These are phyloP conservation scores for Epichloe sibirici DNA, from an alignment of 2,329 filamentous ascomycete species.

Conservation along the genomic window DNA sequence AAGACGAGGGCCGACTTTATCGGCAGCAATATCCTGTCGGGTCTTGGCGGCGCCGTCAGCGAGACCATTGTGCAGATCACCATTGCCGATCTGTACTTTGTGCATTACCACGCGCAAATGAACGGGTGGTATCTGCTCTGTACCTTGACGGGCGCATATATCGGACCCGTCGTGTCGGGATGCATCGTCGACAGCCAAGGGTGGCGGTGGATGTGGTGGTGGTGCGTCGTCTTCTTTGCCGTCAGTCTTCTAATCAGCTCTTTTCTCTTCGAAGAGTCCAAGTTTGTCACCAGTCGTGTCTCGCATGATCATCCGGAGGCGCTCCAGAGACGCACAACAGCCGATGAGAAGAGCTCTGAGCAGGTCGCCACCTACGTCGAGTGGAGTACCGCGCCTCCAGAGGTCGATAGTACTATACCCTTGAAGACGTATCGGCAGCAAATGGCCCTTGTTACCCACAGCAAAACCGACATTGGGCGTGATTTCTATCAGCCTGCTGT, in stretches of 20 bases:
- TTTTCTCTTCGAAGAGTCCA: constrained; percentile 6
- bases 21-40: constrained; percentile 12
- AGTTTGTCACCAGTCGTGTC: not conserved
- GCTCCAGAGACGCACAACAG: not conserved
- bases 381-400: not conserved
- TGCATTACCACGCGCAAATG: constrained; percentile 18
- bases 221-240: constrained; percentile 5
- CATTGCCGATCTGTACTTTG: constrained; percentile 20
- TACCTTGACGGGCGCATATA: constrained; percentile 15
- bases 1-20: constrained; percentile 8
- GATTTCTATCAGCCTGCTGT: constrained; percentile 9
- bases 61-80: constrained; percentile 27
- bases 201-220: constrained; percentile 19
- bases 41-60: constrained; percentile 25
- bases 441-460: constrained; percentile 12
- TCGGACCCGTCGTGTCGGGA: constrained; percentile 11
- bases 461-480: constrained; percentile 6
- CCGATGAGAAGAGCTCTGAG: not conserved
- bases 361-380: not conserved
- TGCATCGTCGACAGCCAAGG: constrained; percentile 12
- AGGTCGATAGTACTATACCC: constrained; percentile 3
- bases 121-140: constrained; percentile 18
- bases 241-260: constrained; percentile 2
- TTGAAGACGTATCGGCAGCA: constrained; percentile 10
- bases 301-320: not conserved